Conservation (phyloP, 768 basidiomycete species). For the Russula foetens region DNA sequence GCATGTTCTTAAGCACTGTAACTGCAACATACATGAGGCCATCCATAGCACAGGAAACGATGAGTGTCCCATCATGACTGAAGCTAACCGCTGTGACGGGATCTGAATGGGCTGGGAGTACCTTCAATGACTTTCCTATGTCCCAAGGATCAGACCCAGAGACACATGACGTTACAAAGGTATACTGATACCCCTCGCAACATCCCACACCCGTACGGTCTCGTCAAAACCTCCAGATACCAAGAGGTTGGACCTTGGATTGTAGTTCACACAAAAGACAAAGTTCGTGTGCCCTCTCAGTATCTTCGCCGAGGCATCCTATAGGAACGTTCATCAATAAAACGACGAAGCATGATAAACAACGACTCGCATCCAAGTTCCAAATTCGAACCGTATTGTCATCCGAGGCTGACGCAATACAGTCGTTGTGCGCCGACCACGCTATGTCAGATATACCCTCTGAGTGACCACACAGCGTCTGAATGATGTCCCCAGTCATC, state of each 20-base stretch:
- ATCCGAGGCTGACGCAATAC: slow-evolving; percentile 88
- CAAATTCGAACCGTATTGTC: slow-evolving; percentile 86
- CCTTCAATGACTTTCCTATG: slow-evolving; percentile 74
- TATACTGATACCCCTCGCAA: slow-evolving; percentile 59
- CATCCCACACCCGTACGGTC: slow-evolving; percentile 95
- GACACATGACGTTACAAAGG: background rate
- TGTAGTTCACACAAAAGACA: slow-evolving; percentile 91
- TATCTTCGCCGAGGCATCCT: slow-evolving; percentile 56
- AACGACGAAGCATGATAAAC: background rate
- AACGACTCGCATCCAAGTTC: slow-evolving; percentile 57
- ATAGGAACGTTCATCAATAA: slow-evolving; percentile 7
- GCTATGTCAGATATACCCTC: slow-evolving; percentile 87
- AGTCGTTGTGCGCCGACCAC: slow-evolving; percentile 77
- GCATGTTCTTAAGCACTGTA: background rate
- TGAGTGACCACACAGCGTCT: slow-evolving; percentile 64
- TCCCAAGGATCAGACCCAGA: background rate
- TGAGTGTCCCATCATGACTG: slow-evolving; percentile 90
- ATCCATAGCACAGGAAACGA: slow-evolving; percentile 94
- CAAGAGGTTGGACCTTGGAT: slow-evolving; percentile 81
- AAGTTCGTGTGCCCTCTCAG: slow-evolving; percentile 87
- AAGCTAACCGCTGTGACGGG: slow-evolving; percentile 93
- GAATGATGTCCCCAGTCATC: slow-evolving; percentile 60
- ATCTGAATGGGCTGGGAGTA: slow-evolving; percentile 93
- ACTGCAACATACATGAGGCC: slow-evolving; percentile 74
- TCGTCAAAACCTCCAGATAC: slow-evolving; percentile 96